A percentile compares a stretch with the other conserved stretches of the same genome.
phyloP scores from a whole-genome alignment of 2,329 filamentous ascomycete genomes.

The Myriosclerotinia duriaeana region DNA sequence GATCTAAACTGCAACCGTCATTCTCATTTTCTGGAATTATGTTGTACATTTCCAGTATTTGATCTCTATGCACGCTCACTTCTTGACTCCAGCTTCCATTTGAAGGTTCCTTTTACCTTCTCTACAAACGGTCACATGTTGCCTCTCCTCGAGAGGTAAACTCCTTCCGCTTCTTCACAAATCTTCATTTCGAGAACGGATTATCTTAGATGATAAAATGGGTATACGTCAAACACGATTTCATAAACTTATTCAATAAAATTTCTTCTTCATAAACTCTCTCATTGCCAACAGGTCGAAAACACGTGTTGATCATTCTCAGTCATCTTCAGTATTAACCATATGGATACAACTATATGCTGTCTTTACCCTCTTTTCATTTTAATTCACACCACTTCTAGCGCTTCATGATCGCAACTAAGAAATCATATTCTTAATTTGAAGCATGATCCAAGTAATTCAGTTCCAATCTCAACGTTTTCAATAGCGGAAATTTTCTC shows the following conservation, averaged over 20 bases:
- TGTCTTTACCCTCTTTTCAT: not conserved
- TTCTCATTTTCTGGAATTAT: not conserved
- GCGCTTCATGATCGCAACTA: not conserved
- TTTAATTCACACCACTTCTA: not conserved
- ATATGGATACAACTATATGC: not conserved
- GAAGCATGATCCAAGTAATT: not conserved
- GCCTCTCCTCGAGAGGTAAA: not conserved
- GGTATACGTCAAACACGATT: too few species aligned
- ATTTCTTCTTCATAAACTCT: too few species aligned
- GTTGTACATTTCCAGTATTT: not conserved
- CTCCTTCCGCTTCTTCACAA: not conserved
- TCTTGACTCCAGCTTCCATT: not conserved
- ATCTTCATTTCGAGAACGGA: not conserved
- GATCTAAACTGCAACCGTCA: not conserved
- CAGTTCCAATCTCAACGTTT: not conserved
- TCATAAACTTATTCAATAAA: too few species aligned
- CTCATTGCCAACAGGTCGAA: not conserved
- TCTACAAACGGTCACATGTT: not conserved
- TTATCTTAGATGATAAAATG: not conserved
- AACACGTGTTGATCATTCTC: not conserved
- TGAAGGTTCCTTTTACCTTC: not conserved
- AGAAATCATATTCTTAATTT: not conserved
- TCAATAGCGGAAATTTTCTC: not conserved
- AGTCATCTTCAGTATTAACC: not conserved
- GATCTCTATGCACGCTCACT: not conserved